Conservation (phyloP, 768 basidiomycete genomes). For the Favolaschia claudopus region DNA sequence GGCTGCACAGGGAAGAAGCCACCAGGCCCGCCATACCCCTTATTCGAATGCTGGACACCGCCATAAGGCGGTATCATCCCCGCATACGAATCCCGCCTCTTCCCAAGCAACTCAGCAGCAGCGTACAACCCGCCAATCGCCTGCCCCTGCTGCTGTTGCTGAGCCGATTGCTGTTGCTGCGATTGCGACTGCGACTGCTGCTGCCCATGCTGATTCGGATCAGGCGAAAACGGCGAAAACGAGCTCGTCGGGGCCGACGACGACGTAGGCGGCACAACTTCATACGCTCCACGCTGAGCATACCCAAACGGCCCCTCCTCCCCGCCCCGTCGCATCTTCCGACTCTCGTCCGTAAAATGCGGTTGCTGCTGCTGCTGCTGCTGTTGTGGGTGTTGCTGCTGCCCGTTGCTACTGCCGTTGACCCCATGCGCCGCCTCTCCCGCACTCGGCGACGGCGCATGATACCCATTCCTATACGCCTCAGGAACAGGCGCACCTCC, state of each 20-base stretch:
- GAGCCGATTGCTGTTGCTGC: conserved; percentile 36
- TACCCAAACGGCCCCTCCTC: conserved; percentile 20
- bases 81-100: conserved; percentile 44
- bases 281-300: conserved; percentile 18
- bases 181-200: conserved; percentile 15
- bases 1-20: conserved; percentile 49
- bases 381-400: neutral
- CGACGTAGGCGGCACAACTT: conserved; percentile 16
- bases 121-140: conserved; percentile 16
- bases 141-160: conserved; percentile 14
- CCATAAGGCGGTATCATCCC: conserved; percentile 43
- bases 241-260: neutral
- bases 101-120: conserved; percentile 28
- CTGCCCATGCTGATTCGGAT: conserved; percentile 59
- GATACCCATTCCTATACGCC: too few relatives aligned
- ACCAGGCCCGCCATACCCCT: conserved; percentile 59
- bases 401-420: conserved; percentile 7
- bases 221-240: conserved; percentile 83
- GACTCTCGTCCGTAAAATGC: conserved; percentile 36
- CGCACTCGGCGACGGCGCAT: too few relatives aligned
- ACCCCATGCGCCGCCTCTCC: too few relatives aligned
- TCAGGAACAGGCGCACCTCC: too few relatives aligned
- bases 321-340: conserved; percentile 25
- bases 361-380: conserved; percentile 39
- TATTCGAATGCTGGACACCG: conserved; percentile 54